Evolutionary conservation across 1,284 basidiomycete genomes (phyloP).

Genomic region (Cutaneotrichosporon daszewskae): DNA sequence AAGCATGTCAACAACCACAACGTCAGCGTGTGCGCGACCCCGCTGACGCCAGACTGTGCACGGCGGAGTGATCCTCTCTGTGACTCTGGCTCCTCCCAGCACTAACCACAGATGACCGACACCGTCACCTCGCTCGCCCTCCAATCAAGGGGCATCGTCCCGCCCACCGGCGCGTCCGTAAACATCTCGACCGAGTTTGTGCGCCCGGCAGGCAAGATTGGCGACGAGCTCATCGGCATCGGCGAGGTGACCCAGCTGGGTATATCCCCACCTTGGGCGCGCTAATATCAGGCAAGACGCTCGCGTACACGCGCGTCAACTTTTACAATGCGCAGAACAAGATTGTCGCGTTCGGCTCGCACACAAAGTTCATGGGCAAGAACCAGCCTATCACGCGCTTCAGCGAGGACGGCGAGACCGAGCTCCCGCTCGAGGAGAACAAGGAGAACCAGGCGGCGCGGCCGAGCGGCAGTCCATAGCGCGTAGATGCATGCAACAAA

Average conservation of each 20-base stretch:
- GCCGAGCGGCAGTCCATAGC: no score
- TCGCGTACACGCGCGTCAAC: constrained; percentile 38
- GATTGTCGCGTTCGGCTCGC: constrained; percentile 44
- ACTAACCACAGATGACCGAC: constrained; percentile 36
- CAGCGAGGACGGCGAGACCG: constrained; percentile 34
- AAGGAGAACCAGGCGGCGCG: no score
- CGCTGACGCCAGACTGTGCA: constrained; percentile 42
- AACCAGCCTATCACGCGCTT: constrained; percentile 24
- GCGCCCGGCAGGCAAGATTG: constrained; percentile 37
- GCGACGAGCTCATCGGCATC: constrained; percentile 33
- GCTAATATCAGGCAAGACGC: constrained; percentile 26
- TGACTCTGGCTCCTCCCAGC: constrained; percentile 1
- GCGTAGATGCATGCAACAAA: background rate
- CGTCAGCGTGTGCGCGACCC: constrained; percentile 14
- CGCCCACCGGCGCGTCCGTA: constrained; percentile 44
- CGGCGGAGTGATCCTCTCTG: constrained; percentile 44
- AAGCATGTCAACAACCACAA: constrained; percentile 47
- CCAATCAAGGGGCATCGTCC: constrained; percentile 40
- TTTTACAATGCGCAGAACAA: constrained; percentile 37
- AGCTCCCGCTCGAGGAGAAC: constrained; percentile 20
- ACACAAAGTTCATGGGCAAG: constrained; percentile 45
- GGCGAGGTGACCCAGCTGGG: constrained; percentile 44
- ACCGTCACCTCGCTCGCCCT: constrained; percentile 45
- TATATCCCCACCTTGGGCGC: constrained; percentile 10
- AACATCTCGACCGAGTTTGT: constrained; percentile 47